These are phyloP conservation scores for Calocybe gambosa DNA, from an alignment of 1,284 basidiomycete species.

Conservation along the genomic window DNA sequence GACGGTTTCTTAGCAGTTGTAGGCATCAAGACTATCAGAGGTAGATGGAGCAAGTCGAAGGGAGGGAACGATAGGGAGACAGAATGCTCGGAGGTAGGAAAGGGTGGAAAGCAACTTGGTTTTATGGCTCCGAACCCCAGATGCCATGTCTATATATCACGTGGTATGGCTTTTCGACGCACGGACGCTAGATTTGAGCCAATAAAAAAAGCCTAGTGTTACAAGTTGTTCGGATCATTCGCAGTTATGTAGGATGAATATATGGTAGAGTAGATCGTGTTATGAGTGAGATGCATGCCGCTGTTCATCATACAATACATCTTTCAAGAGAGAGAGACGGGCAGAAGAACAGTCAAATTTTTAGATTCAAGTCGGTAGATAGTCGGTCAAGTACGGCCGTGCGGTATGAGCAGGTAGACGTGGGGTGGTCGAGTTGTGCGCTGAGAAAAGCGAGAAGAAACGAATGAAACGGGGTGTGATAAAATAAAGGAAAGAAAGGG, in stretches of 20 bases:
- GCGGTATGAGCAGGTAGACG: not conserved
- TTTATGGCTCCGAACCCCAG: slow-evolving; percentile 27
- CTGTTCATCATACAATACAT: not conserved
- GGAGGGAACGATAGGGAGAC: slow-evolving; percentile 14
- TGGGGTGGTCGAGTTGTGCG: not conserved
- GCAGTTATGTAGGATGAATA: not conserved
- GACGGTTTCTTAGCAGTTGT: slow-evolving; percentile 30
- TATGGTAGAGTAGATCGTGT: not conserved
- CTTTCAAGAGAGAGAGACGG: not conserved
- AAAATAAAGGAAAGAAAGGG: not conserved
- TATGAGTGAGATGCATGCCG: not conserved
- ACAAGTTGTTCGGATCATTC: not conserved
- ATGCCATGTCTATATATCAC: slow-evolving; percentile 24
- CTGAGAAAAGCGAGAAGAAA: not conserved
- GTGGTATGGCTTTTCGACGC: slow-evolving; percentile 26
- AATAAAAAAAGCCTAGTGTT: slow-evolving; percentile 4
- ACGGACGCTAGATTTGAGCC: slow-evolving; percentile 25
- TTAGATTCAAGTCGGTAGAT: too few relatives aligned
- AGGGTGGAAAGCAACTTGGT: slow-evolving; percentile 23
- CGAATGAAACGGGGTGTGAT: not conserved
- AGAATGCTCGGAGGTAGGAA: slow-evolving; percentile 14
- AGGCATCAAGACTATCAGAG: slow-evolving; percentile 22
- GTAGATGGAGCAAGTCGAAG: slow-evolving; percentile 12
- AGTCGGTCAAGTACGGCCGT: too few relatives aligned
- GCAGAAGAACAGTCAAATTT: not conserved